phyloP scores from a whole-genome alignment of 2,329 filamentous ascomycete genomes.

The Aspergillus sp. region DNA sequence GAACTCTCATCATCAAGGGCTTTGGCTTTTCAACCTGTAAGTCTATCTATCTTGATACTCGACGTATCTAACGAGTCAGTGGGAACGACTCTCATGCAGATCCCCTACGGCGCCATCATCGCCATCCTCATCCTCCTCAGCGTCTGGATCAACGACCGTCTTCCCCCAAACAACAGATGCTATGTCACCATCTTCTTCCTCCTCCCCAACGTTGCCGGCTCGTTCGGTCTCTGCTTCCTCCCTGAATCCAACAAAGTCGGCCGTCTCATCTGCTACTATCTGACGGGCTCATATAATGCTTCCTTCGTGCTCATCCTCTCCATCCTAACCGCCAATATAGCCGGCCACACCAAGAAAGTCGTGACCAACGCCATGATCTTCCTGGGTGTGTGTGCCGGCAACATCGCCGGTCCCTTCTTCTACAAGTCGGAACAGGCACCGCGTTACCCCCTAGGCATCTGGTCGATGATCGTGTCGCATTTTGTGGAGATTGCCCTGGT shows the following conservation, averaged over 20 bases:
- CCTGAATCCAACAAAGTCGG: conserved; percentile 10
- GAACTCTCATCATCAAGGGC: conserved; percentile 27
- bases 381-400: conserved; percentile 20
- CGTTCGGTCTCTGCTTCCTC: conserved; percentile 14
- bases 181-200: conserved; percentile 15
- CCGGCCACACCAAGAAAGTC: conserved; percentile 28
- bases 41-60: conserved; percentile 27
- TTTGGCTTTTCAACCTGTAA: conserved; percentile 39
- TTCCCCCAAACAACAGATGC: conserved; percentile 16
- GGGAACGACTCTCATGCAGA: conserved; percentile 32
- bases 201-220: conserved; percentile 16
- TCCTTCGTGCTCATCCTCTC: conserved; percentile 25
- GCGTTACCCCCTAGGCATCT: conserved; percentile 17
- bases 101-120: conserved; percentile 32
- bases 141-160: conserved; percentile 14
- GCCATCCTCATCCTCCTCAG: conserved; percentile 16
- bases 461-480: conserved; percentile 20
- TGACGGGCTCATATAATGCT: conserved; percentile 24
- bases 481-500: conserved; percentile 13
- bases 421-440: conserved; percentile 22
- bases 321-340: conserved; percentile 23
- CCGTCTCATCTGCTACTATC: conserved; percentile 18
- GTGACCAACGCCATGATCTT: conserved; percentile 24
- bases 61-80: conserved; percentile 27
- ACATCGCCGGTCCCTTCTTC: conserved; percentile 24